These are phyloP conservation scores for Microstegium vimineum DNA, from an alignment of 176 grass and related monocot species.

Conservation along the genomic window DNA sequence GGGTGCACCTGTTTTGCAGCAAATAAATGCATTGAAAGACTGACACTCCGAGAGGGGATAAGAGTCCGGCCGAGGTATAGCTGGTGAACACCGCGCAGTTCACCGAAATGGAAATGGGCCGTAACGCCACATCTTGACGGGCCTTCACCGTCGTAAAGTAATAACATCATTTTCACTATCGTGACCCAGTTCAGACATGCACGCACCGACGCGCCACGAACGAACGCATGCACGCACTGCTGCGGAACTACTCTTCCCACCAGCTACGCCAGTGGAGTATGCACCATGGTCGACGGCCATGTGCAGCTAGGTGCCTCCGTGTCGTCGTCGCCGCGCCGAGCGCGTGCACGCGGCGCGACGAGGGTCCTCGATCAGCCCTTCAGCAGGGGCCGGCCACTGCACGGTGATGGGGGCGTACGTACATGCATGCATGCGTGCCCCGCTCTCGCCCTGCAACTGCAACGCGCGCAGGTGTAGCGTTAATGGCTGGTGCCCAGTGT, in stretches of 20 bases:
- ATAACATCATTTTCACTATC: background rate
- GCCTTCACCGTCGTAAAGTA: background rate
- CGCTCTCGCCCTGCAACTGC: background rate
- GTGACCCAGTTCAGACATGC: background rate
- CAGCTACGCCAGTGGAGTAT: background rate
- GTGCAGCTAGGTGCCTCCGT: background rate
- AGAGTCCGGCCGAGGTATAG: background rate
- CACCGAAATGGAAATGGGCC: slow-evolving; percentile 1
- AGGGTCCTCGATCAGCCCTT: background rate
- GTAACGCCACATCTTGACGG: background rate
- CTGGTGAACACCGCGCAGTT: background rate
- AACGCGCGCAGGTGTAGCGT: background rate
- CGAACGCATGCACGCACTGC: background rate
- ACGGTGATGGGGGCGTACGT: slow-evolving; percentile 4
- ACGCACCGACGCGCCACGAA: background rate
- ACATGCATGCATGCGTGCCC: slow-evolving; percentile 1
- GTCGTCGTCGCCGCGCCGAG: slow-evolving; percentile 8
- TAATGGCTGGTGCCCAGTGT: background rate
- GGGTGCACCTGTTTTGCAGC: background rate
- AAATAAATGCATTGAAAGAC: background rate
- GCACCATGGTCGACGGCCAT: background rate
- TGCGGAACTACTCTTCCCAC: background rate
- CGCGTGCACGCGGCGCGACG: slow-evolving; percentile 5
- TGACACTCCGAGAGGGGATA: background rate
- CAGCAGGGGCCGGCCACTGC: background rate